A percentile compares a stretch with the other conserved stretches of the same genome.
Evolutionary conservation across 768 basidiomycete species (phyloP).

Genomic region (Mycena rebaudengoi): DNA sequence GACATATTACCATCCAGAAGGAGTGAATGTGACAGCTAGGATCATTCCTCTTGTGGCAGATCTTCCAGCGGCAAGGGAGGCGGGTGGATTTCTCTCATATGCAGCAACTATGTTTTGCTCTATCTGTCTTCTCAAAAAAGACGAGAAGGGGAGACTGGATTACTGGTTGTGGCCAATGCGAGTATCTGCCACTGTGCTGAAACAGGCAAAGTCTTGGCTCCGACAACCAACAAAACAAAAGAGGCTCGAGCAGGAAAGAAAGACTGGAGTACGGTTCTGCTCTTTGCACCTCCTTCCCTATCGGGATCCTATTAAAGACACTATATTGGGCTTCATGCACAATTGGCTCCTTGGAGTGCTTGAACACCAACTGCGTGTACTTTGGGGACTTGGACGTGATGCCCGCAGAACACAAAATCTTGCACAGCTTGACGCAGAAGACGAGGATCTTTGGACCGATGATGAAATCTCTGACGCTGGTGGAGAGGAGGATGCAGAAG

Average conservation of each 20-base stretch:
- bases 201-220: constrained; percentile 22
- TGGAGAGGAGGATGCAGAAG: neutral
- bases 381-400: constrained; percentile 14
- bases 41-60: constrained; percentile 26
- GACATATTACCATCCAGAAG: constrained; percentile 19
- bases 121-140: constrained; percentile 15
- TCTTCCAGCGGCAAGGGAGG: constrained; percentile 18
- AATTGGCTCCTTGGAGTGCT: too few relatives aligned
- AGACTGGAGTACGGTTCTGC: constrained; percentile 24
- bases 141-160: constrained; percentile 22
- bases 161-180: constrained; percentile 11
- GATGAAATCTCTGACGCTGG: constrained; percentile 3
- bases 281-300: constrained; percentile 22
- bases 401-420: neutral
- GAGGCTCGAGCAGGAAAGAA: neutral
- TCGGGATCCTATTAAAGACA: constrained; percentile 22
- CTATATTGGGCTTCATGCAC: too few relatives aligned
- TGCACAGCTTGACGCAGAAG: neutral
- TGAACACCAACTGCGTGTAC: too few relatives aligned
- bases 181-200: constrained; percentile 9
- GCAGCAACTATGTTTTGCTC: constrained; percentile 24
- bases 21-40: constrained; percentile 13
- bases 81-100: constrained; percentile 22
- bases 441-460: neutral
- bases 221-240: constrained; percentile 1